Base-by-base conservation (phyloP, 352 stramenopile genomes). In the Phytopythium kandeliae region DNA sequence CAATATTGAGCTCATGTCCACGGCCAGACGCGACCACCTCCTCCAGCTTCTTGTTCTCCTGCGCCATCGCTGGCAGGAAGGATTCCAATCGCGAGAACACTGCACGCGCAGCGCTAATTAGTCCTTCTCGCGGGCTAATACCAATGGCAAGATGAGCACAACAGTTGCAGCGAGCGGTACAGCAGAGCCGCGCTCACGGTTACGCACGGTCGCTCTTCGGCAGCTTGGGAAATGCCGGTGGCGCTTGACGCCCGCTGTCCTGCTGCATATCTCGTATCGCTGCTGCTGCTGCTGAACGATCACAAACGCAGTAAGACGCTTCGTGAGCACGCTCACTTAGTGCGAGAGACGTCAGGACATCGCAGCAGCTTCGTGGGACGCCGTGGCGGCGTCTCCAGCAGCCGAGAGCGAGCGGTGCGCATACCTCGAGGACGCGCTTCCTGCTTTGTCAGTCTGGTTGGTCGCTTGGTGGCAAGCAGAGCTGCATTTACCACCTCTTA, bases 41-140 rank as follows among this genome's bases (percentile, higher is more conserved):
- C 45, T 74, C 75, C 34, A 92, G 63, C 58, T 85, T 85, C 54
- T 85, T 74, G 67, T 92, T 92, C 51, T 92, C 77, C 41, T 71
- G 61, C 16, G 73, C 81, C 63, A 92, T 85, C 57, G 80, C 57
- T 0, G 81, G 81, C 35, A 92, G 57, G 46, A 92, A 92, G 41
- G 78, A 67, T 57, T 92, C 73, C 15, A 92, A 58, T 45, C 69
- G 79, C n/a, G 71, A 74, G 41, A 92, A 76, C 54, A 92, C 81
- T 89, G 48, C 16, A 2, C 11, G 26, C 25, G 26, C 30, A 50
- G 5, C 4, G 37, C 9, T n/a, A 13, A 51, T 26, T 43, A 43
- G 12, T 15, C 8, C 30, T 48, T 48, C 5, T 15, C 15, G 31
- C 3, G 31, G 4, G 15, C 10, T 31, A 10, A 9, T 9, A 31